phyloP scores from a whole-genome alignment of 148 eudicot species.

The Vaccinium darrowii region DNA sequence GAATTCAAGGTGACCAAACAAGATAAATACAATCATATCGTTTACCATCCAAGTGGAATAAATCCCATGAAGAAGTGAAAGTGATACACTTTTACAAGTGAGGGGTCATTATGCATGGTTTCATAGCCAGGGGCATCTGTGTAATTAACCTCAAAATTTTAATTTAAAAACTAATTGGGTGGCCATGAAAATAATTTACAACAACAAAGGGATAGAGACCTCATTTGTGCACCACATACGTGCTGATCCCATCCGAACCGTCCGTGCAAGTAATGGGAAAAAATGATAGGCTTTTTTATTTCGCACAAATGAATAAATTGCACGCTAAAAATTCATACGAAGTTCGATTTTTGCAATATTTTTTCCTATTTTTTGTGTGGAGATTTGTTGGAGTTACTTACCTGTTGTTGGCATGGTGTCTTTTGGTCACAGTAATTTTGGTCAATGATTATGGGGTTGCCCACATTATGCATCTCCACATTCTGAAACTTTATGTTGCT shows the following conservation, averaged over 20 bases:
- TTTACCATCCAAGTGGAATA: not conserved
- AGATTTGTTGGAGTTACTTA: conserved; percentile 5
- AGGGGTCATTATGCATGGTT: not conserved
- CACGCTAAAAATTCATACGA: not conserved
- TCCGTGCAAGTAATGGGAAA: too few species aligned
- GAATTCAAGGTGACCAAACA: not conserved
- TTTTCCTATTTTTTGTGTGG: not conserved
- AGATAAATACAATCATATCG: not conserved
- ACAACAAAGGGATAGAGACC: too few species aligned
- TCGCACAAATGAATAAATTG: not conserved
- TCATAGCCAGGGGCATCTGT: not conserved
- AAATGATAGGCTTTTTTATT: not conserved
- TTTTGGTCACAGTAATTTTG: conserved; percentile 68
- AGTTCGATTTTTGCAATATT: not conserved
- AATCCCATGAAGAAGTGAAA: not conserved
- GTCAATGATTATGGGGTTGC: conserved; percentile 72
- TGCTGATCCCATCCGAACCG: too few species aligned
- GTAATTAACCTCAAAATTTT: too few species aligned
- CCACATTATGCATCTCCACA: conserved; percentile 46
- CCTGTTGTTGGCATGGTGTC: conserved; percentile 57
- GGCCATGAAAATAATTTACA: too few species aligned
- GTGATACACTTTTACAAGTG: not conserved
- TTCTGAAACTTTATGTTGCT: conserved; percentile 60
- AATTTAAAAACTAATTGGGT: too few species aligned
- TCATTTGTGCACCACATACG: too few species aligned